These are phyloP conservation scores for Bruguiera gymnorhiza DNA, from an alignment of 345 rosid genomes.

Conservation along the genomic window DNA sequence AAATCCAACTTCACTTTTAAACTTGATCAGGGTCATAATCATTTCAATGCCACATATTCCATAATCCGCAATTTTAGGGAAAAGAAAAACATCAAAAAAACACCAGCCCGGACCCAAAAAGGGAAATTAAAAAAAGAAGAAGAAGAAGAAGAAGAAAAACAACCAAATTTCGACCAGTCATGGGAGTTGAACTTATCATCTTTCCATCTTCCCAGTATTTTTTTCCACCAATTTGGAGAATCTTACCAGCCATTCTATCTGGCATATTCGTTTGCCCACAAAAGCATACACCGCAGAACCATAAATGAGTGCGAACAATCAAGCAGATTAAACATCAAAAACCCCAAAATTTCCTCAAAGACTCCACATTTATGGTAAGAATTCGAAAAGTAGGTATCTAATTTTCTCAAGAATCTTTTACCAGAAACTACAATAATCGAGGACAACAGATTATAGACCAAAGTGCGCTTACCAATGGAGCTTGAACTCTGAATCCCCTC, in stretches of 20 bases:
- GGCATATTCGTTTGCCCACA: too few relatives aligned
- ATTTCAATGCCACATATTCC: background rate
- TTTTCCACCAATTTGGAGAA: too few relatives aligned
- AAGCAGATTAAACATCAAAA: background rate
- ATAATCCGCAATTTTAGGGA: background rate
- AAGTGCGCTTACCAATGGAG: slow-evolving; percentile 60
- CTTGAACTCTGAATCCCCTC: slow-evolving; percentile 65
- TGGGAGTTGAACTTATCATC: too few relatives aligned
- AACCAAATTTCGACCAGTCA: background rate
- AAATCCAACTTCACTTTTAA: too few relatives aligned
- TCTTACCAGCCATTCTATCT: too few relatives aligned
- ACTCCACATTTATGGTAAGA: slow-evolving; percentile 15
- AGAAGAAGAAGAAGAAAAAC: background rate
- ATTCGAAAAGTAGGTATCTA: slow-evolving; percentile 11
- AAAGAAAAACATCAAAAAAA: background rate
- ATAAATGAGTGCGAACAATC: background rate
- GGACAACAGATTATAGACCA: background rate
- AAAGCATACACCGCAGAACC: background rate
- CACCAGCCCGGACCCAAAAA: background rate
- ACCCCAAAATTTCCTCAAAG: slow-evolving; percentile 11
- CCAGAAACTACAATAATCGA: background rate
- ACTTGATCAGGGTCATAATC: too few relatives aligned
- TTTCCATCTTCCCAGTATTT: background rate
- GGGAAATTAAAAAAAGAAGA: background rate
- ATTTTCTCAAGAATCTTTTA: slow-evolving; percentile 13